Base-by-base conservation (phyloP, 2,329 filamentous ascomycete genomes). In the Saccharata proteae region DNA sequence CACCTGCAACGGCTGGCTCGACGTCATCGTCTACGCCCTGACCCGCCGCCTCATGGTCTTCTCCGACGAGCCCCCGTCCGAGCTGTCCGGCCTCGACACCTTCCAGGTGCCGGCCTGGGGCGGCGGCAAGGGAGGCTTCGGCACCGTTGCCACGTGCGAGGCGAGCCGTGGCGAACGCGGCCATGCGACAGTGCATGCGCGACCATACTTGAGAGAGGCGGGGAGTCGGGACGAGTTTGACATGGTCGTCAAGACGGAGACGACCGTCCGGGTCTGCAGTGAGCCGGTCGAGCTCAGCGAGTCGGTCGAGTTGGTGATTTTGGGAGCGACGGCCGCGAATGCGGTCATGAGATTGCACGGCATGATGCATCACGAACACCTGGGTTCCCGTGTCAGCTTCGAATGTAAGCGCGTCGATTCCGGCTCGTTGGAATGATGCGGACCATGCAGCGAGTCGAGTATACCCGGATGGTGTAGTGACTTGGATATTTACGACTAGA, bases 1-100 rank as follows among this genome's bases (percentile, higher is more conserved):
- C 36, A 68, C 68, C 3, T 68, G 62, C 18, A 74, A 69, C 35
- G 71, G 71, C 12, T 64, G 70, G 52, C 62, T 74, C 13, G 70
- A 75, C 43, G 67, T 69, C 9, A 45, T 71, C 2, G 57, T 75
- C 3, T 75, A 74, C 52, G 68, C 67, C 0, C 49, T 71, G 4
- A 74, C 71, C 1, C 62, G 71, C 10, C 63, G 63, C 34, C 65
- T 67, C 27, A 59, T 74, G 39, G 59, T 74, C 21, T 54, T 66
- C 42, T 62, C 64, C 36, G 61, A 65, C 30, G 63, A 66, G 36
- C 56, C 51, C 10, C 54, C 42, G 43, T 52, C 38, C 19, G n/a
- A 21, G 41, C 45, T 42, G 10, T 11, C 16, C n/a, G 16, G 16
- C 21, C 49, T 50, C 32, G 38, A 58, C 39, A 46, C 53, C 35